Conservation (phyloP, 352 stramenopile species). For the Pythium sp. region DNA sequence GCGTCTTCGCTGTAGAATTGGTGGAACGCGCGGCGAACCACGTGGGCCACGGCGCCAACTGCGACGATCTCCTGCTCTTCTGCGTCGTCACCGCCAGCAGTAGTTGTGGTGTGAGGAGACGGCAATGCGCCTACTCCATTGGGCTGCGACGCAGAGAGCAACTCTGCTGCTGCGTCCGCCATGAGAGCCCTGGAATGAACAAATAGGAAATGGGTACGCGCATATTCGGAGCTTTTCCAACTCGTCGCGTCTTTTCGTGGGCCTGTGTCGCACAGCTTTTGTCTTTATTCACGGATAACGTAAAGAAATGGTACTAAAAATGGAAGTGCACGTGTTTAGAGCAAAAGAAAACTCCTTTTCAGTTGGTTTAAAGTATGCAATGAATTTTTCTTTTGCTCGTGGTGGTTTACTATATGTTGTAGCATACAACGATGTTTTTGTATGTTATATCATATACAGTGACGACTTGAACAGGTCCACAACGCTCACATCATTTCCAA, state of each 20-base stretch:
- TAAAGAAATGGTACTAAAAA: too few species aligned
- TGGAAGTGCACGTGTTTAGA: too few species aligned
- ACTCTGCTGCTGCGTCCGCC: background rate
- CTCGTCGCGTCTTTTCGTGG: conserved; percentile 5
- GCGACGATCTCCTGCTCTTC: conserved; percentile 62
- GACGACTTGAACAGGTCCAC: too few species aligned
- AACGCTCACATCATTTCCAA: background rate
- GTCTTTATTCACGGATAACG: too few species aligned
- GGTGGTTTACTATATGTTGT: background rate
- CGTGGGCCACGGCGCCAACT: conserved; percentile 67
- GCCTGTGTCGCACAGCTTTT: too few species aligned
- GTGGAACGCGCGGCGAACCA: conserved; percentile 71
- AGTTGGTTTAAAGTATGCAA: too few species aligned
- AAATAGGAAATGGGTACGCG: background rate
- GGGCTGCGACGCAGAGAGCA: background rate
- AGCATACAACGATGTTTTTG: background rate
- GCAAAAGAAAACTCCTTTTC: too few species aligned
- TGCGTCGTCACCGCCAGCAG: background rate
- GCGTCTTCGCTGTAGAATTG: conserved; percentile 36
- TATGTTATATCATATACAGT: too few species aligned
- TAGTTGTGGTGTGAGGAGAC: background rate
- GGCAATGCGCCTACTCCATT: background rate
- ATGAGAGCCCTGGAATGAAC: background rate
- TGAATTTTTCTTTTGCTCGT: too few species aligned
- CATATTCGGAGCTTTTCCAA: conserved; percentile 7